Conservation (phyloP, 371 early-diverging fungal species). For the Smittium culicis region DNA sequence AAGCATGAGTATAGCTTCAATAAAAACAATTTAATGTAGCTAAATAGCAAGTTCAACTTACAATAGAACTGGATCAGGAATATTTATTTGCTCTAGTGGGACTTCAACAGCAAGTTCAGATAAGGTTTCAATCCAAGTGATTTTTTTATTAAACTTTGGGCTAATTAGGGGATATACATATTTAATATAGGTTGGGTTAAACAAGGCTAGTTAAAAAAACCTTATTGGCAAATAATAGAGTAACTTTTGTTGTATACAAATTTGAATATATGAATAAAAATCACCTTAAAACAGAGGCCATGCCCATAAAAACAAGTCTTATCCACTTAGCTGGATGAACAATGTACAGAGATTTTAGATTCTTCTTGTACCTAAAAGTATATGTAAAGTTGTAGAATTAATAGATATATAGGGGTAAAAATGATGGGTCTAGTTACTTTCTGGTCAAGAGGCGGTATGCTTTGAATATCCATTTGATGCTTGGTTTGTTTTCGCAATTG, state of each 20-base stretch:
- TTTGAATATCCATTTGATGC: slow-evolving; percentile 69
- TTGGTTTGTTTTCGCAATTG: slow-evolving; percentile 61
- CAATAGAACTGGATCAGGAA: slow-evolving; percentile 60
- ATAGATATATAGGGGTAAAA: background rate
- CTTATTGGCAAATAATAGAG: background rate
- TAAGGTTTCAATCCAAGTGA: slow-evolving; percentile 60
- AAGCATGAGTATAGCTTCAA: background rate
- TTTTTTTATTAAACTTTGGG: slow-evolving; percentile 83
- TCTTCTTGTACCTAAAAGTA: slow-evolving; percentile 58
- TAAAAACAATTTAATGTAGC: background rate
- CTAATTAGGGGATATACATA: slow-evolving; percentile 29
- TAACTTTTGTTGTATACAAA: no score
- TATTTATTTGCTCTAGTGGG: slow-evolving; percentile 51
- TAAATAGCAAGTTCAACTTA: no score
- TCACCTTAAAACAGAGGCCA: slow-evolving; percentile 36
- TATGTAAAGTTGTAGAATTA: background rate
- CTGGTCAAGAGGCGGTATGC: slow-evolving; percentile 62
- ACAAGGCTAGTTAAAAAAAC: background rate
- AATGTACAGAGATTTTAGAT: slow-evolving; percentile 76
- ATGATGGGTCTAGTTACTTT: slow-evolving; percentile 29
- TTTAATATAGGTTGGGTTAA: background rate
- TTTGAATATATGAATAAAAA: background rate
- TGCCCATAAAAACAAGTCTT: slow-evolving; percentile 48
- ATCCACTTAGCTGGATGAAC: slow-evolving; percentile 72
- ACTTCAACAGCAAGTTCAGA: slow-evolving; percentile 49